Base-by-base conservation (phyloP, 2,329 filamentous ascomycete genomes). In the Raffaelea ambrosiae region DNA sequence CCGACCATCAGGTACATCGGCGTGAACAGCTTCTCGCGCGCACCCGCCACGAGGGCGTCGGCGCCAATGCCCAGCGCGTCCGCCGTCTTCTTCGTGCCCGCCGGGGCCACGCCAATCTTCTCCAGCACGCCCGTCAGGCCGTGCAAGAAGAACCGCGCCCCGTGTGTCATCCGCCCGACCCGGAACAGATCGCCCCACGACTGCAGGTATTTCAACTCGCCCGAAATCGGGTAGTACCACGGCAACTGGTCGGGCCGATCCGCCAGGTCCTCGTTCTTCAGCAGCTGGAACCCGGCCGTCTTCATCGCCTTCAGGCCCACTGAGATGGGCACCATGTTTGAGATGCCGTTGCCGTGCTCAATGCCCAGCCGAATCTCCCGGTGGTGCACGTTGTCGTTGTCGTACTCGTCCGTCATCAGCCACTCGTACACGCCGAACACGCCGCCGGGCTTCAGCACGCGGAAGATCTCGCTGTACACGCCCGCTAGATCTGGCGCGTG, bases 1-100 rank as follows among this genome's bases (percentile, higher is more conserved):
- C 81, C 91, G 51, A 96, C 80, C 88, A 96, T 96, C 62, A 97
- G 73, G 71, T 95, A 96, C 91, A 97, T 97, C 48, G 91, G 91
- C 2, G 91, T 97, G 70, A 97, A 97, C n/a, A 97, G 77, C 66
- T 95, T 86, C 71, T 90, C 76, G 65, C 81, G 79, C 33, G 83
- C 91, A 67, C 91, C 91, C 43, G 86, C 88, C 20, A 95, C 90
- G 45, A 97, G 73, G 59, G 81, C 86, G 66, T 96, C 90, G 11
- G 80, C 89, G 29, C 88, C 90, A 50, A 82, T 61, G 5, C 86
- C 89, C 59, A 97, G 70, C 60, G 86, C 89, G 68, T 96, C 86
- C 11, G 89, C 90, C n/a, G 89, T 95, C 81, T 95, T 95, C 71
- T 88, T 87, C 43, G 89, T 94, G 43, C 91, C 91, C 46, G 70